These are phyloP conservation scores for Omphalea diandra DNA, from an alignment of 441 rosid species.

Conservation along the genomic window DNA sequence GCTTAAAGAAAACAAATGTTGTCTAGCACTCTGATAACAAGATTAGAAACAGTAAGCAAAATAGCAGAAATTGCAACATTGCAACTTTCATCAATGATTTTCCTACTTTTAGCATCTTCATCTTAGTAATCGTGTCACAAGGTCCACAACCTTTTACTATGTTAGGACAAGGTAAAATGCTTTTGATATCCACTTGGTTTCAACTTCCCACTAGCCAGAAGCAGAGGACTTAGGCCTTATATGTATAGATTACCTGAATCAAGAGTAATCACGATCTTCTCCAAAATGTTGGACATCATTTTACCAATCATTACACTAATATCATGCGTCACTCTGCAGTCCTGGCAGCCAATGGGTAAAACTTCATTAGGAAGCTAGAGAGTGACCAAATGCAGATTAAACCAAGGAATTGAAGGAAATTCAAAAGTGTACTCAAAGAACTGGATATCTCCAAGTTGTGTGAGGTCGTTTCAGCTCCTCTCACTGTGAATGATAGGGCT, in stretches of 20 bases:
- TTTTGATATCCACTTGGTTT: neutral
- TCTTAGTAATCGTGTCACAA: conserved; percentile 19
- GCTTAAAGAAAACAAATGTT: conserved; percentile 7
- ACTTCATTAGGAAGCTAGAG: conserved; percentile 88
- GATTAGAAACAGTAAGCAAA: conserved; percentile 21
- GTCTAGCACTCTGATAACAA: conserved; percentile 18
- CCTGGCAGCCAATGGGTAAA: conserved; percentile 43
- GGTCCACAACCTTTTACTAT: conserved; percentile 22
- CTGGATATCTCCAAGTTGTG: conserved; percentile 86
- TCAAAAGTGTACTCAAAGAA: conserved; percentile 76
- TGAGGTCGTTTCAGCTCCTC: conserved; percentile 82
- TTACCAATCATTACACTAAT: conserved; percentile 20
- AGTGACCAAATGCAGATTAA: conserved; percentile 95
- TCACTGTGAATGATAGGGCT: conserved; percentile 83
- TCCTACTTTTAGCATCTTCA: conserved; percentile 19
- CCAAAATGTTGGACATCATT: conserved; percentile 7
- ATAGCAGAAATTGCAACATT: conserved; percentile 11
- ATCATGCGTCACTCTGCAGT: conserved; percentile 30
- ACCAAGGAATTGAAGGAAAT: conserved; percentile 87
- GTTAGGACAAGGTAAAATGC: conserved; percentile 16
- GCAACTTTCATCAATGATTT: neutral
- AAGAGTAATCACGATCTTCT: conserved; percentile 14
- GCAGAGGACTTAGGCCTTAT: neutral
- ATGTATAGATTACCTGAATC: conserved; percentile 12
- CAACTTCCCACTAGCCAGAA: conserved; percentile 19